phyloP scores from a whole-genome alignment of 352 stramenopile species.

The Globisporangium solare region DNA sequence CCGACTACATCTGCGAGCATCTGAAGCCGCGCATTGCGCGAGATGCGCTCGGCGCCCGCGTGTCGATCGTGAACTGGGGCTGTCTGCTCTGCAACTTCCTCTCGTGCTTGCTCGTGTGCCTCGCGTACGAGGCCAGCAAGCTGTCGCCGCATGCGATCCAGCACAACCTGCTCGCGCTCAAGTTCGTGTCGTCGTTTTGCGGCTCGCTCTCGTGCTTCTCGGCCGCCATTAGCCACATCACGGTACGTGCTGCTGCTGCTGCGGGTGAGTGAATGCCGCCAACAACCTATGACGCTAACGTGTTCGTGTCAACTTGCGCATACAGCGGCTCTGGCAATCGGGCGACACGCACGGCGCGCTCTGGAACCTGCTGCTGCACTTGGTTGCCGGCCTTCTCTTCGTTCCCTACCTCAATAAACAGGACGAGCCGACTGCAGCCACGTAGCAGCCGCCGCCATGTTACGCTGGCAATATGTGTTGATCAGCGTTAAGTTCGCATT shows the following conservation, averaged over 20 bases:
- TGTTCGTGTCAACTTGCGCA: no score
- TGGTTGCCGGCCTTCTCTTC: conserved; percentile 48
- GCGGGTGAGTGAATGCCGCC: no score
- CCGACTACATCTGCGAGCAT: conserved; percentile 35
- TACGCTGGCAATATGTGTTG: neutral
- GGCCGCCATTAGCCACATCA: conserved; percentile 42
- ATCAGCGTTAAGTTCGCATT: neutral
- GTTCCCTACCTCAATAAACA: conserved; percentile 57
- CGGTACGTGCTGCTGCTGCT: no score
- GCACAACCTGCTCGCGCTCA: conserved; percentile 57
- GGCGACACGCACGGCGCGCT: conserved; percentile 37
- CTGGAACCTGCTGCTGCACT: conserved; percentile 45
- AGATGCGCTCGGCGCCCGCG: conserved; percentile 3
- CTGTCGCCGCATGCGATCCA: conserved; percentile 32
- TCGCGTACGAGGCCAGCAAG: conserved; percentile 47
- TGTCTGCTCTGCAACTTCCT: conserved; percentile 54
- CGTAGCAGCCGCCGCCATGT: neutral
- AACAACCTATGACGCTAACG: no score
- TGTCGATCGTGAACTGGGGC: conserved; percentile 45
- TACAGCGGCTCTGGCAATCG: conserved; percentile 42
- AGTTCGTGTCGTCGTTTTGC: conserved; percentile 80
- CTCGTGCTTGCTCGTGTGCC: conserved; percentile 37
- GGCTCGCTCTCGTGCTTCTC: conserved; percentile 68
- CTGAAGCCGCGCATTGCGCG: conserved; percentile 8
- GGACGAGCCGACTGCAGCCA: conserved; percentile 18